Conservation (phyloP, 257 asterid genomes). For the Schizonepeta tenuifolia region DNA sequence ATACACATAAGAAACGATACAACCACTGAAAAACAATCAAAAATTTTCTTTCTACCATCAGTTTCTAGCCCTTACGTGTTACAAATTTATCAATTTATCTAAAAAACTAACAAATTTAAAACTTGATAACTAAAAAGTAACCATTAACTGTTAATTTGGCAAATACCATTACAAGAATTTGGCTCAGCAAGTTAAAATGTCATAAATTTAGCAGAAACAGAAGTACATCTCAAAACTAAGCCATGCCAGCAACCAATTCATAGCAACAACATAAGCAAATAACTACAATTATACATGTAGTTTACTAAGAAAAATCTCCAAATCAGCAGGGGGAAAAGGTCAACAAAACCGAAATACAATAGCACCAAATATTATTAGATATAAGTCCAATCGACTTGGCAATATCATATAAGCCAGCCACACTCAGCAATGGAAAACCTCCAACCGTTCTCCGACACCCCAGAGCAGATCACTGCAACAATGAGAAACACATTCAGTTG, state of each 20-base stretch:
- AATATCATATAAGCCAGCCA: slow-evolving; percentile 32
- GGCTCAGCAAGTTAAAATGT: slow-evolving; percentile 2
- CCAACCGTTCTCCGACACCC: neutral
- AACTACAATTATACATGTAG: slow-evolving; percentile 32
- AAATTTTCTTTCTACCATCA: neutral
- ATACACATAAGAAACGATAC: too few relatives aligned
- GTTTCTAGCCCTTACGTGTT: neutral
- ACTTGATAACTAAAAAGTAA: neutral
- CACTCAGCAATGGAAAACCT: slow-evolving; percentile 29
- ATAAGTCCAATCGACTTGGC: slow-evolving; percentile 25
- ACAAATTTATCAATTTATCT: too few relatives aligned
- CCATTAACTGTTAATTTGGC: neutral
- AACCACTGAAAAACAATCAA: too few relatives aligned
- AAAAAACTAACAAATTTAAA: neutral
- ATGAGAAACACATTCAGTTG: neutral
- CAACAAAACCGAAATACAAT: slow-evolving; percentile 35
- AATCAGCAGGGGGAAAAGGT: slow-evolving; percentile 26
- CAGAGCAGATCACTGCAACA: slow-evolving; percentile 38
- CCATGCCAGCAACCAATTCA: slow-evolving; percentile 27
- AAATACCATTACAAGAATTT: slow-evolving; percentile 21
- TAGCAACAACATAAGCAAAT: slow-evolving; percentile 1
- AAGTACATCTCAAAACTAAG: slow-evolving; percentile 35
- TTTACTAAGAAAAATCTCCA: slow-evolving; percentile 28
- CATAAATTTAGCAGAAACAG: slow-evolving; percentile 19
- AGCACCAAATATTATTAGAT: slow-evolving; percentile 33